A percentile compares a stretch with the other conserved stretches of the same genome.
Conservation (phyloP, 2,329 filamentous ascomycete species). For the Xylaria sp. region DNA sequence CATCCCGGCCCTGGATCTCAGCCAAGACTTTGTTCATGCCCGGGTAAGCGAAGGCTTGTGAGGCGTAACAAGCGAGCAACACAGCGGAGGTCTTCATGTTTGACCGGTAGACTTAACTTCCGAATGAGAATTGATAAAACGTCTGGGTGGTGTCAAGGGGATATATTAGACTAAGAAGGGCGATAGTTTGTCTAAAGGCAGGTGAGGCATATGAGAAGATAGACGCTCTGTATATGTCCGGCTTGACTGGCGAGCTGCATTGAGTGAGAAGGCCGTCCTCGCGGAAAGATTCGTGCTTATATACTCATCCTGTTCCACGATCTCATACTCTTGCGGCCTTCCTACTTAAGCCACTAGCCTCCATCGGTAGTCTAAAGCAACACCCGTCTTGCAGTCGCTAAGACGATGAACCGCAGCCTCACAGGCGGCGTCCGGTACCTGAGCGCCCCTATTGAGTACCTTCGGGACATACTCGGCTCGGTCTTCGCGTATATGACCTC, state of each 20-base stretch:
- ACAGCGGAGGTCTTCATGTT: constrained; percentile 42
- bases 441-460: neutral
- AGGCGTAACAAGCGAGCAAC: constrained; percentile 32
- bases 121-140: neutral
- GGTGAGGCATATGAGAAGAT: neutral
- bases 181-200: neutral
- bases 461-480: neutral
- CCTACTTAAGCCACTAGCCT: neutral
- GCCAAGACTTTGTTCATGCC: constrained; percentile 42
- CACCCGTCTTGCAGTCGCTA: neutral
- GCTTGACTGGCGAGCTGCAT: neutral
- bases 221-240: neutral
- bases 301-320: neutral
- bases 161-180: neutral
- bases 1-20: constrained; percentile 43
- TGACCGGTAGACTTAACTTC: neutral
- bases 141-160: neutral
- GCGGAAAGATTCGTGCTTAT: constrained; percentile 20
- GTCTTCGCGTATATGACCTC: neutral
- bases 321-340: neutral
- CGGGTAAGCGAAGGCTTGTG: constrained; percentile 42
- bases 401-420: constrained; percentile 7
- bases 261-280: neutral
- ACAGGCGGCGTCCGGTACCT: neutral
- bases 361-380: neutral